These are phyloP conservation scores for Marchantia polymorpha DNA, from an alignment of 225 moss, liverwort and hornwort genomes.

Conservation along the genomic window DNA sequence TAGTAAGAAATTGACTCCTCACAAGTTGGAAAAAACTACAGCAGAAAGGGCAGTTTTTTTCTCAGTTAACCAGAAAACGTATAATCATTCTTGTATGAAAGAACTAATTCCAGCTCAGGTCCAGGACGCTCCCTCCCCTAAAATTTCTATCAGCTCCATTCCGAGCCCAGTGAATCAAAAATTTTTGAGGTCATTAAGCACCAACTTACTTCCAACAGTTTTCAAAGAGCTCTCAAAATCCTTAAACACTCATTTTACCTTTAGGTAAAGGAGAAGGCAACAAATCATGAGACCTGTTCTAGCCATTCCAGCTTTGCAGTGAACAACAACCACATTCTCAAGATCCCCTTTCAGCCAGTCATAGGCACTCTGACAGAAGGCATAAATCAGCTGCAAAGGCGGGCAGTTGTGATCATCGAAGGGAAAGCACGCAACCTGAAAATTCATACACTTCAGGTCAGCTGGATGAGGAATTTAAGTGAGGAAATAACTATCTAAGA, in stretches of 20 bases:
- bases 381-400: constrained; percentile 70
- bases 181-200: not conserved
- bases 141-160: not conserved
- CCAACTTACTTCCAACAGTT: not conserved
- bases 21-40: constrained; percentile 85
- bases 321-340: constrained; percentile 97
- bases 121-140: not conserved
- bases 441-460: not conserved
- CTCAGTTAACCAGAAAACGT: not conserved
- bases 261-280: constrained; percentile 92
- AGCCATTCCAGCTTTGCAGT: constrained; percentile 99
- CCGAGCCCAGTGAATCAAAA: not conserved
- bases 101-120: too few relatives aligned
- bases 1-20: constrained; percentile 95
- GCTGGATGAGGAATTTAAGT: not conserved
- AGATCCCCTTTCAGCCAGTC: constrained; percentile 96
- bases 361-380: constrained; percentile 97
- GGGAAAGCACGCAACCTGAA: constrained; percentile 93
- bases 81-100: not conserved
- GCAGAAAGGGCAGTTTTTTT: not conserved
- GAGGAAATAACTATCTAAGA: not conserved
- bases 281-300: constrained; percentile 99
- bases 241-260: constrained; percentile 41
- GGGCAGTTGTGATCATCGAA: constrained; percentile 99
- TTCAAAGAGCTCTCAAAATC: not conserved